Percentiles rank a stretch among this genome's conserved stretches.
Evolutionary conservation across 495 filamentous ascomycete species (phyloP).

Genomic region (Penicillium mononematosum): DNA sequence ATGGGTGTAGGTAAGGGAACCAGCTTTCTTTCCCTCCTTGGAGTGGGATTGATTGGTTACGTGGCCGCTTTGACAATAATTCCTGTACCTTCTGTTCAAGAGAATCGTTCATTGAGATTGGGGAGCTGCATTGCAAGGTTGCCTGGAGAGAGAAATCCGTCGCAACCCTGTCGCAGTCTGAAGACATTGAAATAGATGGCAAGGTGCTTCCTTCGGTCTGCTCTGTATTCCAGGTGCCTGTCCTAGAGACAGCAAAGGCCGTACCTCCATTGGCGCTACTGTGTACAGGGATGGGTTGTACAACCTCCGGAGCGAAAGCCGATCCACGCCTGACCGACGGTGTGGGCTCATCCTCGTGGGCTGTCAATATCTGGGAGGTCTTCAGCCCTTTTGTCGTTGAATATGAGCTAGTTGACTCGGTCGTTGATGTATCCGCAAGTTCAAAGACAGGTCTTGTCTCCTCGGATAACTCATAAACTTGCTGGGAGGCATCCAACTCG

Average conservation of each 20-base stretch:
- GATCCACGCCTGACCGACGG: constrained; percentile 38
- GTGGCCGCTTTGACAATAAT: constrained; percentile 38
- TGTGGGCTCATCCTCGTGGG: constrained; percentile 31
- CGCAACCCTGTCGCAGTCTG: constrained; percentile 4
- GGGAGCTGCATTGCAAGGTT: constrained; percentile 27
- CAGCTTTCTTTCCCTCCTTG: constrained; percentile 31
- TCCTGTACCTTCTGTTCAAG: constrained; percentile 34
- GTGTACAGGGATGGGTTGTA: constrained; percentile 15
- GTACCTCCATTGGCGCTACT: constrained; percentile 4
- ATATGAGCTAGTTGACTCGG: constrained; percentile 12
- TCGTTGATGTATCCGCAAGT: constrained; percentile 40
- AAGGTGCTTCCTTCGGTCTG: constrained; percentile 5
- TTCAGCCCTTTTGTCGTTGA: background rate
- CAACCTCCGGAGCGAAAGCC: constrained; percentile 47
- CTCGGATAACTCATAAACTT: constrained; percentile 48
- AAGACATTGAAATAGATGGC: constrained; percentile 15
- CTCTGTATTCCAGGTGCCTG: constrained; percentile 2
- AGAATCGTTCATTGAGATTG: constrained; percentile 26
- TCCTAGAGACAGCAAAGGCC: constrained; percentile 16
- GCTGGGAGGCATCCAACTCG: constrained; percentile 41
- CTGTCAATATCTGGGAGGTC: background rate
- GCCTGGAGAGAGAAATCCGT: constrained; percentile 6
- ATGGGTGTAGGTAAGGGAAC: constrained; percentile 54
- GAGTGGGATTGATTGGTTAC: constrained; percentile 30
- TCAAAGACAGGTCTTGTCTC: constrained; percentile 39